Evolutionary conservation across 352 stramenopile genomes (phyloP).

Genomic region (Phytophthora crassamura): DNA sequence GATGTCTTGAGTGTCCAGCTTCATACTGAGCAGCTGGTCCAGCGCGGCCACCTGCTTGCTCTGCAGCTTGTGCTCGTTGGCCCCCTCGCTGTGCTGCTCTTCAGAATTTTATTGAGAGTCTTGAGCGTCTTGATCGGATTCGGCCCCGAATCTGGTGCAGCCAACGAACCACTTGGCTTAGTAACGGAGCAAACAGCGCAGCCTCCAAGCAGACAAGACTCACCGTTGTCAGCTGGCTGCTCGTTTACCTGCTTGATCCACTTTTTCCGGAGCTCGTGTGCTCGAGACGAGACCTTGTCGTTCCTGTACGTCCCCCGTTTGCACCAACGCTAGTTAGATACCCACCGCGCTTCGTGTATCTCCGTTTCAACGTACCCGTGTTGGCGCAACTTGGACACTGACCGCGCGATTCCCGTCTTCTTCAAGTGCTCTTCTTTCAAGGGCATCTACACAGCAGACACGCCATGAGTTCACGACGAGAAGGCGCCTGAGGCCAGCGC

Average conservation of each 20-base stretch:
- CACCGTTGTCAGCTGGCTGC: conserved; percentile 38
- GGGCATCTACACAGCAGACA: conserved; percentile 47
- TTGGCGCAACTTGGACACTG: conserved; percentile 72
- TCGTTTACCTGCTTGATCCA: conserved; percentile 75
- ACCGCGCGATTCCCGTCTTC: conserved; percentile 68
- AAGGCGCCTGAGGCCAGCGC: not conserved
- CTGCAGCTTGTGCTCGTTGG: conserved; percentile 42
- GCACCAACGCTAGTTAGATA: not conserved
- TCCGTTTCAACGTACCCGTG: conserved; percentile 59
- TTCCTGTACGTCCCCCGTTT: conserved; percentile 48
- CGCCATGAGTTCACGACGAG: not conserved
- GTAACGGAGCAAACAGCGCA: not conserved
- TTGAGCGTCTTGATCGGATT: conserved; percentile 56
- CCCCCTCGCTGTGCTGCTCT: conserved; percentile 48
- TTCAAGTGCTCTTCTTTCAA: conserved; percentile 71
- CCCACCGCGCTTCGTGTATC: not conserved
- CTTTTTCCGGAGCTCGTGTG: conserved; percentile 66
- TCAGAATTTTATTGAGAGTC: conserved; percentile 59
- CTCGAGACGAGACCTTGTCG: conserved; percentile 77
- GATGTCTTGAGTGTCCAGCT: conserved; percentile 74
- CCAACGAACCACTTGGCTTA: conserved; percentile 5
- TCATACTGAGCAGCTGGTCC: conserved; percentile 69
- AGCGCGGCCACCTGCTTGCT: conserved; percentile 52
- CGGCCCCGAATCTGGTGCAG: conserved; percentile 29
- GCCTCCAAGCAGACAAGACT: not conserved